These are phyloP conservation scores for Spathaspora arborariae DNA, from an alignment of 805 yeast species.

Conservation along the genomic window DNA sequence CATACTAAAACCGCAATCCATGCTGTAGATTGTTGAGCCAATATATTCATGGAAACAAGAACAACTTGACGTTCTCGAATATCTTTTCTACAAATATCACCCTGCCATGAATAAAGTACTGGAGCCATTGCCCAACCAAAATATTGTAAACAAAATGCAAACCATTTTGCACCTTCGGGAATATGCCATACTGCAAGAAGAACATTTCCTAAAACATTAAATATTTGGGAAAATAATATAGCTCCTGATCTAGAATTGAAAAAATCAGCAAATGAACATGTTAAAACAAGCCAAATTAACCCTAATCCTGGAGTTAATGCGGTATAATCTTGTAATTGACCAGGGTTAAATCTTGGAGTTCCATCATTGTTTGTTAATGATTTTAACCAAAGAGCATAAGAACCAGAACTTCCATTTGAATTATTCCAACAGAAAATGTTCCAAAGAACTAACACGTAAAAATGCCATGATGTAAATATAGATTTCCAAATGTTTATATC, in stretches of 20 bases:
- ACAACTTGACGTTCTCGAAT: conserved; percentile 53
- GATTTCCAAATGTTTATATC: conserved; percentile 48
- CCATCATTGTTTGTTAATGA: conserved; percentile 23
- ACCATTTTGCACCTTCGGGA: conserved; percentile 58
- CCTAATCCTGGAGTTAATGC: conserved; percentile 47
- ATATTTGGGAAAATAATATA: conserved; percentile 47
- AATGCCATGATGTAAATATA: conserved; percentile 54
- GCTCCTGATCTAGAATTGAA: conserved; percentile 53
- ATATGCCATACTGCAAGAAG: conserved; percentile 60
- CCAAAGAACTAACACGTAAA: conserved; percentile 53
- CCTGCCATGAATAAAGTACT: conserved; percentile 54
- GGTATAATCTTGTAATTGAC: conserved; percentile 36
- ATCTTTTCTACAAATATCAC: conserved; percentile 56
- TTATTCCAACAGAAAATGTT: conserved; percentile 62
- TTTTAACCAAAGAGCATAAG: conserved; percentile 54
- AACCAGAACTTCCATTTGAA: conserved; percentile 44
- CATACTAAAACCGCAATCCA: conserved; percentile 52
- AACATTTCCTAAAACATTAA: conserved; percentile 52
- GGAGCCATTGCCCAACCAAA: conserved; percentile 65
- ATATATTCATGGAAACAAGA: conserved; percentile 52
- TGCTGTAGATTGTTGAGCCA: conserved; percentile 53
- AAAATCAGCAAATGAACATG: conserved; percentile 36
- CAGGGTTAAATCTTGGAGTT: conserved; percentile 23
- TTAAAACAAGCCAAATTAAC: conserved; percentile 33
- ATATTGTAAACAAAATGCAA: conserved; percentile 56